Evolutionary conservation across 2,329 filamentous ascomycete genomes (phyloP).

Genomic region (Sporothrix pallida): DNA sequence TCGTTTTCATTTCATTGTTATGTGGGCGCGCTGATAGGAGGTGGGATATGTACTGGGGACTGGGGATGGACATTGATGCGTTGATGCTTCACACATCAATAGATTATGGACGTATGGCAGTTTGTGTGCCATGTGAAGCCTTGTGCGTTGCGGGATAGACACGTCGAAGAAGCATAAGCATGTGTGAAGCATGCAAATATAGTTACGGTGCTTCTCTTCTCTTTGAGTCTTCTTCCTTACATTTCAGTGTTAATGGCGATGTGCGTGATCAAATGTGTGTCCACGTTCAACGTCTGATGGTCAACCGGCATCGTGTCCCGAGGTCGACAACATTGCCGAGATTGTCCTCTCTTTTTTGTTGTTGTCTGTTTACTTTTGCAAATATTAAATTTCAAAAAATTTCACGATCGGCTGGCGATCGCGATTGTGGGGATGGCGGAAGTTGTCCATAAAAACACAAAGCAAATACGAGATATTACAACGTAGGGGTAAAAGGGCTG

Average conservation of each 20-base stretch:
- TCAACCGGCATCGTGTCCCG: background rate
- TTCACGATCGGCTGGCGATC: conserved; percentile 1
- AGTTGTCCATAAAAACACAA: too few relatives aligned
- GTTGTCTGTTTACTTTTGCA: background rate
- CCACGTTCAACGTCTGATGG: background rate
- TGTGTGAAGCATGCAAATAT: too few relatives aligned
- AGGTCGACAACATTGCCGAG: background rate
- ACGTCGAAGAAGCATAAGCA: background rate
- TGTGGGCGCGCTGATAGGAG: background rate
- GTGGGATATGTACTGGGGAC: background rate
- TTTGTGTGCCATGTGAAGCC: background rate
- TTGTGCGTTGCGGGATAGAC: background rate
- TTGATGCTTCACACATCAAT: background rate
- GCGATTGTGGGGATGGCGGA: background rate
- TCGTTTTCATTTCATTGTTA: background rate
- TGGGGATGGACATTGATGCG: background rate
- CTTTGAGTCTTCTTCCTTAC: background rate
- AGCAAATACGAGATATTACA: background rate
- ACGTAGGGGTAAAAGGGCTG: background rate
- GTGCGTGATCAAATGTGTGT: background rate
- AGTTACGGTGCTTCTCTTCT: background rate
- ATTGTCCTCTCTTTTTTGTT: background rate
- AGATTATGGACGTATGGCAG: background rate
- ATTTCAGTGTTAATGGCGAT: background rate
- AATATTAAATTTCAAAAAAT: background rate